Evolutionary conservation across 768 basidiomycete genomes (phyloP).

Genomic region (Suillus decipiens): DNA sequence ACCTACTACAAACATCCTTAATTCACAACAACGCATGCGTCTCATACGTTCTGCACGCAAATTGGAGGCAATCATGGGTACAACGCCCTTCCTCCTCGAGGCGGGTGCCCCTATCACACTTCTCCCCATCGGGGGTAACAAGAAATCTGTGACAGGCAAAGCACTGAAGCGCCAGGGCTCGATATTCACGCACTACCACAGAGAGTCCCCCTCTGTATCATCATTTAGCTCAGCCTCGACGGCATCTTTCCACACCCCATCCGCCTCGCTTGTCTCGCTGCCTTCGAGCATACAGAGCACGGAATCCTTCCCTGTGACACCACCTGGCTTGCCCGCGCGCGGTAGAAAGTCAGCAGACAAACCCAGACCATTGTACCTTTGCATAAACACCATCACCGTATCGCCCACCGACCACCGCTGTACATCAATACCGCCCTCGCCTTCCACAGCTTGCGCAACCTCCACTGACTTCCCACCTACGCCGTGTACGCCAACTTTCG

Average conservation of each 20-base stretch:
- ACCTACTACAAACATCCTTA: slow-evolving; percentile 36
- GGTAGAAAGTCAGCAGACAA: slow-evolving; percentile 17
- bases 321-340: slow-evolving; percentile 25
- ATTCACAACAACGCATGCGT: slow-evolving; percentile 33
- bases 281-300: slow-evolving; percentile 15
- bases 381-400: slow-evolving; percentile 20
- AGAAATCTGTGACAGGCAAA: slow-evolving; percentile 16
- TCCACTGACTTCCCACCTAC: slow-evolving; percentile 15
- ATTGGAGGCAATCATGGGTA: slow-evolving; percentile 37
- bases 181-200: slow-evolving; percentile 26
- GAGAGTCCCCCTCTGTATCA: slow-evolving; percentile 23
- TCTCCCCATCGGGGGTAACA: slow-evolving; percentile 24
- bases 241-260: slow-evolving; percentile 13
- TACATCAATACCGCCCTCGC: slow-evolving; percentile 14
- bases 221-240: slow-evolving; percentile 20
- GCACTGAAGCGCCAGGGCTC: slow-evolving; percentile 35
- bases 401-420: slow-evolving; percentile 16
- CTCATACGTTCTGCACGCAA: slow-evolving; percentile 41
- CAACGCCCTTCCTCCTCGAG: slow-evolving; percentile 38
- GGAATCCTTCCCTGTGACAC: slow-evolving; percentile 15
- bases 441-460: slow-evolving; percentile 14
- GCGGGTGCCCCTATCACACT: slow-evolving; percentile 20
- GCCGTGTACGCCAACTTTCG: slow-evolving; percentile 24
- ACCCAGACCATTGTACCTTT: slow-evolving; percentile 24
- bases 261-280: slow-evolving; percentile 20